Evolutionary conservation across 805 yeast species (phyloP).

Genomic region (Candida pseudoglaebosa): DNA sequence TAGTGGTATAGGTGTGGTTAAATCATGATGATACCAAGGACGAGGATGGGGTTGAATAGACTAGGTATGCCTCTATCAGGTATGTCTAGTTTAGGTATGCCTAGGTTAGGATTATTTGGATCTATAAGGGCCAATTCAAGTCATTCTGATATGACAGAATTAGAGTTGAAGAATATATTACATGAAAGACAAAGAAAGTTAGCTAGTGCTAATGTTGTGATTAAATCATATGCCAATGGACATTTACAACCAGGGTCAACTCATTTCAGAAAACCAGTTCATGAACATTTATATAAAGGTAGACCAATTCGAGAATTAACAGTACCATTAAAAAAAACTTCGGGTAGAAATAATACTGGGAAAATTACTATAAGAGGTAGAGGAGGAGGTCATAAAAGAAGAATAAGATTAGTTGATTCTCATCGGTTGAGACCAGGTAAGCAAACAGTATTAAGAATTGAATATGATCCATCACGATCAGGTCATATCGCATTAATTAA

Average conservation of each 20-base stretch:
- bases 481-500: conserved; percentile 87
- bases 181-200: conserved; percentile 70
- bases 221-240: conserved; percentile 72
- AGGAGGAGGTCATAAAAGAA: conserved; percentile 94
- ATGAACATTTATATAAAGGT: conserved; percentile 83
- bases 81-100: conserved; percentile 2
- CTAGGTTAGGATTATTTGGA: conserved; percentile 9
- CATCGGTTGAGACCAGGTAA: conserved; percentile 63
- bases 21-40: conserved; percentile 10
- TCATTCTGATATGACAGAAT: conserved; percentile 50
- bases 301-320: conserved; percentile 77
- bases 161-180: conserved; percentile 75
- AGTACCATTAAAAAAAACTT: conserved; percentile 58
- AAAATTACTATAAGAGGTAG: conserved; percentile 87
- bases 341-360: conserved; percentile 91
- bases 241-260: conserved; percentile 77
- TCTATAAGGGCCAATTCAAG: conserved; percentile 9
- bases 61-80: conserved; percentile 1
- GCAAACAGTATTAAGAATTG: conserved; percentile 81
- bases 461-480: conserved; percentile 92
- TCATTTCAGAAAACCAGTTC: conserved; percentile 85
- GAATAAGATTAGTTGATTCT: conserved; percentile 80
- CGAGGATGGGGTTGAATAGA: conserved; percentile 6
- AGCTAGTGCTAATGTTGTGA: conserved; percentile 62
- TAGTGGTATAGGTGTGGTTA: neutral